phyloP scores from a whole-genome alignment of 2,329 filamentous ascomycete species.

The Teratosphaeria nubilosa region DNA sequence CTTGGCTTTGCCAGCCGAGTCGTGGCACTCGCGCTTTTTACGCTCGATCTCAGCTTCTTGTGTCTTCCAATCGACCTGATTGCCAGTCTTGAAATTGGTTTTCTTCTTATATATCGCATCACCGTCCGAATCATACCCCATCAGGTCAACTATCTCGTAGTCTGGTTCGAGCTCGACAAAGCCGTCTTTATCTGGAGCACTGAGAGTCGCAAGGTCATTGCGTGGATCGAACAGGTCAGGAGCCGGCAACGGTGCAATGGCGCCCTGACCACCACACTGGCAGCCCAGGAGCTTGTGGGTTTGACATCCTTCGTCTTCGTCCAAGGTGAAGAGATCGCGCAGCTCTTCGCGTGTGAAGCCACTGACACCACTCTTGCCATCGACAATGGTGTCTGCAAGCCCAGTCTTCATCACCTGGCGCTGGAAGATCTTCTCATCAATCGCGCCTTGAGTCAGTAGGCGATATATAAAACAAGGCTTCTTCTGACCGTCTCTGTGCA shows the following conservation, averaged over 20 bases:
- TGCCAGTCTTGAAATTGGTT: constrained; percentile 8
- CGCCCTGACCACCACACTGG: constrained; percentile 48
- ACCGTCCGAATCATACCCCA: constrained; percentile 19
- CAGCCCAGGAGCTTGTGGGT: constrained; percentile 60
- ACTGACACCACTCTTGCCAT: constrained; percentile 50
- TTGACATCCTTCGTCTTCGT: constrained; percentile 51
- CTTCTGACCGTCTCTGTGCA: constrained; percentile 64
- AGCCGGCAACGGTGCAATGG: constrained; percentile 10
- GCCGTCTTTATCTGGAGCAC: constrained; percentile 4
- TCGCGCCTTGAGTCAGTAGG: constrained; percentile 55
- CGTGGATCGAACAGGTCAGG: constrained; percentile 10
- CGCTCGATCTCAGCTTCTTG: constrained; percentile 23
- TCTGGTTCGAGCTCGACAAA: neutral
- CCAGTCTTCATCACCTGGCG: constrained; percentile 62
- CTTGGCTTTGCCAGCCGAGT: constrained; percentile 28
- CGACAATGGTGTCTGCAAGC: constrained; percentile 60
- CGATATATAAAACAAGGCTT: constrained; percentile 59
- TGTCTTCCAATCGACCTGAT: constrained; percentile 32
- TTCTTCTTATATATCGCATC: constrained; percentile 10
- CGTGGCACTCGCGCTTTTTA: constrained; percentile 21
- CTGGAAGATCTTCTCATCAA: constrained; percentile 69
- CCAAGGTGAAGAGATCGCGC: constrained; percentile 55
- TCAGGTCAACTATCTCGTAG: constrained; percentile 10
- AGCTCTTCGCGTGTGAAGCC: constrained; percentile 59
- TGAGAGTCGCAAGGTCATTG: constrained; percentile 17